Conservation (phyloP, 805 yeast species). For the Zygosaccharomyces kombuchaensis region DNA sequence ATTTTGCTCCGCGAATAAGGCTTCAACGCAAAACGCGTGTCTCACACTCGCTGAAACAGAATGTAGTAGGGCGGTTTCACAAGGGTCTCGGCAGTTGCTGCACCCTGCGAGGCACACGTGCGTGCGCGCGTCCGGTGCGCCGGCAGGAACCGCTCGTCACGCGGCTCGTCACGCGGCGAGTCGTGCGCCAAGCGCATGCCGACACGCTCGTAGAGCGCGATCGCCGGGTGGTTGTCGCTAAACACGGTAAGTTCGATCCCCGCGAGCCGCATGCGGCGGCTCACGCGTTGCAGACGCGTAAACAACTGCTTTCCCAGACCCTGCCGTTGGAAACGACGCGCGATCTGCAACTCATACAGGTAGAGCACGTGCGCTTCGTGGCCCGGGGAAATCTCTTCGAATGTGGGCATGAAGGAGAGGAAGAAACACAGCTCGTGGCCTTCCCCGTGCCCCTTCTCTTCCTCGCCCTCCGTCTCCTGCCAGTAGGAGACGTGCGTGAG, state of each 20-base stretch:
- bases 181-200: slow-evolving; percentile 21
- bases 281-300: neutral
- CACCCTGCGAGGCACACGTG: neutral
- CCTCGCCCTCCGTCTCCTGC: neutral
- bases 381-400: slow-evolving; percentile 23
- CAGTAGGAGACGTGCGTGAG: slow-evolving; percentile 29
- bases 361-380: slow-evolving; percentile 21
- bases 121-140: slow-evolving; percentile 1
- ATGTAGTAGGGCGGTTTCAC: slow-evolving; percentile 10
- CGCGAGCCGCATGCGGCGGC: slow-evolving; percentile 3
- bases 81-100: neutral
- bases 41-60: slow-evolving; percentile 1
- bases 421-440: slow-evolving; percentile 13
- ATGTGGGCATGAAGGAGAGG: slow-evolving; percentile 25
- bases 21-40: neutral
- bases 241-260: slow-evolving; percentile 32
- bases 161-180: slow-evolving; percentile 23
- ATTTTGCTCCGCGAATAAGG: slow-evolving; percentile 1
- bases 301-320: slow-evolving; percentile 23
- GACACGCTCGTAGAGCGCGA: slow-evolving; percentile 20
- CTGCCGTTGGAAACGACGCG: slow-evolving; percentile 13
- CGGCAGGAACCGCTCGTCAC: neutral
- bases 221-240: slow-evolving; percentile 24
- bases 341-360: slow-evolving; percentile 32
- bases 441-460: neutral